Evolutionary conservation across 805 yeast genomes (phyloP).

Genomic region (Metschnikowia orientalis): DNA sequence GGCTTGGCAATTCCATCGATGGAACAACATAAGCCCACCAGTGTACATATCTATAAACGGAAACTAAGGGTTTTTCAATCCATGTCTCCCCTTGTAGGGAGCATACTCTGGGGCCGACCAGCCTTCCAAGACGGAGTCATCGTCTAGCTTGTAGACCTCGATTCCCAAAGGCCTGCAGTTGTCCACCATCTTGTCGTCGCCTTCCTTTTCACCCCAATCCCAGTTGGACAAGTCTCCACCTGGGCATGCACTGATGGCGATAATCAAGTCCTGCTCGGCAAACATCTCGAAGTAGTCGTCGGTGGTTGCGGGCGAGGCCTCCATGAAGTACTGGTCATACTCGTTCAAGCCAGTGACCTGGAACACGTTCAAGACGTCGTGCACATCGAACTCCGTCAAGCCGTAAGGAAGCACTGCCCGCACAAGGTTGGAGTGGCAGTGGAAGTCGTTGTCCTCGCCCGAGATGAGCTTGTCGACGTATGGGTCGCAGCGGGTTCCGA

Average conservation of each 20-base stretch:
- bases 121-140: conserved; percentile 39
- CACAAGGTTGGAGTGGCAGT: conserved; percentile 62
- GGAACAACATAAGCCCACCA: conserved; percentile 29
- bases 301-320: conserved; percentile 57
- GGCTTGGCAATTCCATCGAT: conserved; percentile 44
- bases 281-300: conserved; percentile 63
- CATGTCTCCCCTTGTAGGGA: conserved; percentile 56
- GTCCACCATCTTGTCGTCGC: conserved; percentile 49
- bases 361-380: conserved; percentile 65
- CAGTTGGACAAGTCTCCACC: conserved; percentile 66
- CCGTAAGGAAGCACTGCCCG: conserved; percentile 59
- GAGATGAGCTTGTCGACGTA: conserved; percentile 60
- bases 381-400: conserved; percentile 61
- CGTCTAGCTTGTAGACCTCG: conserved; percentile 54
- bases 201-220: conserved; percentile 65
- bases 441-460: conserved; percentile 62
- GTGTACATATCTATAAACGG: neutral
- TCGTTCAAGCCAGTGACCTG: conserved; percentile 66
- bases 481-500: conserved; percentile 69
- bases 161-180: conserved; percentile 62
- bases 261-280: conserved; percentile 60
- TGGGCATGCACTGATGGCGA: conserved; percentile 65
- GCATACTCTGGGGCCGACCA: conserved; percentile 53
- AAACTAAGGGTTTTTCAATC: conserved; percentile 29
- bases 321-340: conserved; percentile 66